Base-by-base conservation (phyloP, 2,329 filamentous ascomycete species). In the Aspergillus neoniger region DNA sequence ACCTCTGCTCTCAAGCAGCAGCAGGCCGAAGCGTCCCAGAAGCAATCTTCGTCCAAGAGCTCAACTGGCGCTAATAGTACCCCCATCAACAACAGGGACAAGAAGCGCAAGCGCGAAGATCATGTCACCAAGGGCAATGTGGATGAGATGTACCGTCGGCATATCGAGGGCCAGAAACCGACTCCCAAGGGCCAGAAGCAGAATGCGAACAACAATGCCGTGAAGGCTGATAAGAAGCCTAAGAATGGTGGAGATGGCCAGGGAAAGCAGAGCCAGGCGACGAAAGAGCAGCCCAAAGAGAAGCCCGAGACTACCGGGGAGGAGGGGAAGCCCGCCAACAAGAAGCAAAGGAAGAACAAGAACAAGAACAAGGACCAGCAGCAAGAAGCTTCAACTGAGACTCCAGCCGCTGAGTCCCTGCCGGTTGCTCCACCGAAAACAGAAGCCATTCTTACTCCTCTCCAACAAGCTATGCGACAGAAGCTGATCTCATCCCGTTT, bases 401-500 rank as follows among this genome's bases (percentile, higher is more conserved):
- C 57, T 8, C 25, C 67, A 23, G 41, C 63, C 9, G 30, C 65
- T 8, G 62, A 67, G 14, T 63, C 65, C 14, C 50, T 69, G 55
- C 67, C 73, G 59, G 69, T 74, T 1, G 78, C 79, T 41, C 76
- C 78, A 7, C 76, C 81, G 41, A 76, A 80, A 25, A 69, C 79
- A 38, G 76, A 78, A 15, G 73, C 81, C 19, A 91, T 91, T 68
- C 86, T 99, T 71, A 99, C 95, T 0, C 92, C 95, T 3, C 87
- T 99, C 59, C 95, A 99, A 82, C 87, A 90, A 58, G 88, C 91
- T 3, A 99, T 99, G 95, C 89, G 91, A 63, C 89, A 92, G 73
- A 99, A 99, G 81, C 88, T 99, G 64, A 85, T 96, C 64, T 96
- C 93, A 9, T 93, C 95, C 1, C 92, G 95, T 60, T 99, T 99